Evolutionary conservation across 2,329 filamentous ascomycete genomes (phyloP).

Genomic region (Aaosphaeria pasadenensis): DNA sequence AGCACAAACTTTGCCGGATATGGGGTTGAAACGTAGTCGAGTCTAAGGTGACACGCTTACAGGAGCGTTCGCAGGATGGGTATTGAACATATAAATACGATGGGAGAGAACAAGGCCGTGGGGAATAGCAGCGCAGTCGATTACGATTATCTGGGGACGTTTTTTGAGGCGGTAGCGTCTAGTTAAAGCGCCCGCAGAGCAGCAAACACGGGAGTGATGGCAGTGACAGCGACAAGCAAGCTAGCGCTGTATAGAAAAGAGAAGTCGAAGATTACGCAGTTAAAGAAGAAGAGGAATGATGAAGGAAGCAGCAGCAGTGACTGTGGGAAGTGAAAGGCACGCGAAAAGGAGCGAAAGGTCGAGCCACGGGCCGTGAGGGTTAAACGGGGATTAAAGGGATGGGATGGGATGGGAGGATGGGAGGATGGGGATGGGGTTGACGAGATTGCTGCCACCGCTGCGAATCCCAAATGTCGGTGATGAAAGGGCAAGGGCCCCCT

Average conservation of each 20-base stretch:
- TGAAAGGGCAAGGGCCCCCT: conserved; percentile 1
- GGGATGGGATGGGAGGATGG: background rate
- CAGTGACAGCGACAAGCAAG: background rate
- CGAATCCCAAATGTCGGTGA: conserved; percentile 19
- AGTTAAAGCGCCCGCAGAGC: conserved; percentile 14
- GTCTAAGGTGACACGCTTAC: too few relatives aligned
- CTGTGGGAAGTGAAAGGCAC: conserved; percentile 2
- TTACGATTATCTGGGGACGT: background rate
- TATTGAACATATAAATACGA: too few relatives aligned
- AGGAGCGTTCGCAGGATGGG: too few relatives aligned
- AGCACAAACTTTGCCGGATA: too few relatives aligned
- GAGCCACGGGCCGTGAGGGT: background rate
- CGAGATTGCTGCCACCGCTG: conserved; percentile 1
- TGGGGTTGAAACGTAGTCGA: too few relatives aligned
- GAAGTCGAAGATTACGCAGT: background rate
- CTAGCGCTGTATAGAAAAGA: background rate
- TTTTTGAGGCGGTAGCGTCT: conserved; percentile 14
- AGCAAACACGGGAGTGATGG: too few relatives aligned
- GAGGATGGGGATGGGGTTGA: background rate
- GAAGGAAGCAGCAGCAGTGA: conserved; percentile 1
- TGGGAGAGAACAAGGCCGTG: background rate
- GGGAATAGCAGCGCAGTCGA: background rate
- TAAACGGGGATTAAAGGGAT: background rate
- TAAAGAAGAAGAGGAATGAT: background rate
- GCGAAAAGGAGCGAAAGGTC: background rate